Percentiles rank a stretch among this genome's conserved stretches.
phyloP scores from a whole-genome alignment of 2,329 filamentous ascomycete species.

The Colletotrichum phormii region DNA sequence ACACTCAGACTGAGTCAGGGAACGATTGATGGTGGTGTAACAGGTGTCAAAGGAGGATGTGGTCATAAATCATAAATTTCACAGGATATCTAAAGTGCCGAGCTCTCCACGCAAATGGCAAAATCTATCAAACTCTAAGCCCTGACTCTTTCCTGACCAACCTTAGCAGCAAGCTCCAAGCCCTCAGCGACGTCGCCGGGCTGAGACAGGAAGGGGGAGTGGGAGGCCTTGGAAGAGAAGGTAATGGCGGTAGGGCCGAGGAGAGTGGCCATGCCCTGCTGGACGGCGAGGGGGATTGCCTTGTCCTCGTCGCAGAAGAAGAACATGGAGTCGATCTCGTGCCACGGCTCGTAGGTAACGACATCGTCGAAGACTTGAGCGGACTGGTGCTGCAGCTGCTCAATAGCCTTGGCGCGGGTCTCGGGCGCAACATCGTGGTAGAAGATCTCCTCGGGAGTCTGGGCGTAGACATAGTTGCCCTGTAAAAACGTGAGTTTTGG shows the following conservation, averaged over 20 bases:
- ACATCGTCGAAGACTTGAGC: conserved; percentile 37
- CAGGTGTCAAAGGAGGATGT: neutral
- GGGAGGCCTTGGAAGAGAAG: conserved; percentile 21
- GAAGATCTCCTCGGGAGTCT: conserved; percentile 37
- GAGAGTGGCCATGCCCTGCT: conserved; percentile 39
- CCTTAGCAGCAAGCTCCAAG: conserved; percentile 11
- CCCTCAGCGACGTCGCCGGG: conserved; percentile 12
- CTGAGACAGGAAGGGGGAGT: conserved; percentile 24
- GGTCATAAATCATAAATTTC: conserved; percentile 18
- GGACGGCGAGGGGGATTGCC: conserved; percentile 38
- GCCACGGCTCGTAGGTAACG: conserved; percentile 43
- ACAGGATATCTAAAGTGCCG: neutral
- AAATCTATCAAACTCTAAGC: neutral
- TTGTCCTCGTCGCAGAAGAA: conserved; percentile 42
- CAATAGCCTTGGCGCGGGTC: conserved; percentile 30
- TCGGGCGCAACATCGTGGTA: conserved; percentile 42
- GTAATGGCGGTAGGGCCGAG: conserved; percentile 26
- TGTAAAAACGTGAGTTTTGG: conserved; percentile 27
- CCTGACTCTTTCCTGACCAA: conserved; percentile 23
- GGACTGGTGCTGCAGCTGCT: conserved; percentile 23
- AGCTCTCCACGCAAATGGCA: neutral
- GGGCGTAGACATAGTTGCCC: conserved; percentile 14
- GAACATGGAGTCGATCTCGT: conserved; percentile 41
- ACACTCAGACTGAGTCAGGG: neutral
- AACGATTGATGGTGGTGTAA: neutral